phyloP scores from a whole-genome alignment of 305 asterid genomes.

The Caryopteris hybrid region DNA sequence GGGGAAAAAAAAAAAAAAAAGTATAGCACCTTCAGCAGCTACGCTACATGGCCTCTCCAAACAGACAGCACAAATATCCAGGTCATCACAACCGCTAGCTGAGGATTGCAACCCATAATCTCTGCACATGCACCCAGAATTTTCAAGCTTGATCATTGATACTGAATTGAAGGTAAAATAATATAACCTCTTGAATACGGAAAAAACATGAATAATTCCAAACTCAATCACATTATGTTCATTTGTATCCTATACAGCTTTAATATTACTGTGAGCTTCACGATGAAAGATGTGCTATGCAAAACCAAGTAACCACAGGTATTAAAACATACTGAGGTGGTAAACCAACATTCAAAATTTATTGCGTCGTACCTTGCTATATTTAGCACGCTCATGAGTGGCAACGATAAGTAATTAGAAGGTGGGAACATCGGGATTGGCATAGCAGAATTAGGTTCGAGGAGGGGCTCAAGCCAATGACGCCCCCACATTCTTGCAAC shows the following conservation, averaged over 20 bases:
- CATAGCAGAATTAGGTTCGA: slow-evolving; percentile 62
- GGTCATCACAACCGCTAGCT: slow-evolving; percentile 58
- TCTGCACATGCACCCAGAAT: slow-evolving; percentile 39
- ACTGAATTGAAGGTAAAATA: neutral
- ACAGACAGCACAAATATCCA: slow-evolving; percentile 83
- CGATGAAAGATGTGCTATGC: neutral
- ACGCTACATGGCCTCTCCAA: slow-evolving; percentile 83
- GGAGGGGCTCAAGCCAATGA: slow-evolving; percentile 89
- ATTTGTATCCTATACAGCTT: neutral
- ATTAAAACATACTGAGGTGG: neutral
- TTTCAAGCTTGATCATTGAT: neutral
- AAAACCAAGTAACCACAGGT: neutral
- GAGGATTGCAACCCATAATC: slow-evolving; percentile 74
- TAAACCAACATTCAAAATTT: neutral
- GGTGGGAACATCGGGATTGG: slow-evolving; percentile 59
- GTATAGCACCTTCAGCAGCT: slow-evolving; percentile 63
- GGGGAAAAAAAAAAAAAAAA: no score
- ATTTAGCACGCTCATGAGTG: slow-evolving; percentile 82
- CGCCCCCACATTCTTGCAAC: slow-evolving; percentile 98
- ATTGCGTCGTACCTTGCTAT: slow-evolving; percentile 64
- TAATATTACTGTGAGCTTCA: neutral
- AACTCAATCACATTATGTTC: neutral
- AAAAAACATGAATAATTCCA: neutral
- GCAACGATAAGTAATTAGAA: slow-evolving; percentile 80
- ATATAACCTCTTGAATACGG: neutral